Evolutionary conservation across 495 filamentous ascomycete genomes (phyloP), one percentile per base, ranked within the genome.

Genomic region (Talaromyces nanjingensis): DNA sequence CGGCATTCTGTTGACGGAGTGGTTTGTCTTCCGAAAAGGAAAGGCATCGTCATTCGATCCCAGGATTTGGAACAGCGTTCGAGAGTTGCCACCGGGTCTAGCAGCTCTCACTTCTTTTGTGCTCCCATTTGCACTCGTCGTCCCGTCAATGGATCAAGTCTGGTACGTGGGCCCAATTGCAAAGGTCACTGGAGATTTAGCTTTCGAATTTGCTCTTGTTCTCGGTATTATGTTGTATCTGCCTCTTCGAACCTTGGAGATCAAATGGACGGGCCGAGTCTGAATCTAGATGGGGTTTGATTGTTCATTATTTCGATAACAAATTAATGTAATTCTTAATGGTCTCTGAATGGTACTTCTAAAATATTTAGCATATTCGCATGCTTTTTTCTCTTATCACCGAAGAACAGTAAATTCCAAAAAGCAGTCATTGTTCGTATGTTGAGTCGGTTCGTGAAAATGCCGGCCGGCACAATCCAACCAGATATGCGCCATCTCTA

Each of bases 131-230:
- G 20, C 18, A 54, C 49, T 54, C 20, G 79, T 84, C 7, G 72
- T 85, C 9, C 82, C 80, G 8, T 77, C 76, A 49, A 84, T 86
- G 82, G 77, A 72, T 11, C 82, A 85, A 72, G 77, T 76, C 24
- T 85, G 82, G 82, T 86, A 74, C 60, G 76, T 74, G 8, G 83
- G 83, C 0, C 81, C 83, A 1, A 81, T 86, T 62, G 83, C 83
- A 7, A 63, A 74, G 74, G 77, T 66, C 33, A 80, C 83, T 18
- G 83, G 84, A 2, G 84, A 86, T 70, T 79, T 86, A 52, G 84
- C 83, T 14, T 84, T 86, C 64, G 83, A 86, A 72, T 56, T 84
- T 60, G 83, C 82, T 0, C 80, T 85, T 66, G 76, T 74, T 0
- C 69, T 84, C 18, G 76, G 76, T 24, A 74, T 72, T 6, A 4